These are phyloP conservation scores for Psilocybe cyanescens DNA, from an alignment of 768 basidiomycete species.

Conservation along the genomic window DNA sequence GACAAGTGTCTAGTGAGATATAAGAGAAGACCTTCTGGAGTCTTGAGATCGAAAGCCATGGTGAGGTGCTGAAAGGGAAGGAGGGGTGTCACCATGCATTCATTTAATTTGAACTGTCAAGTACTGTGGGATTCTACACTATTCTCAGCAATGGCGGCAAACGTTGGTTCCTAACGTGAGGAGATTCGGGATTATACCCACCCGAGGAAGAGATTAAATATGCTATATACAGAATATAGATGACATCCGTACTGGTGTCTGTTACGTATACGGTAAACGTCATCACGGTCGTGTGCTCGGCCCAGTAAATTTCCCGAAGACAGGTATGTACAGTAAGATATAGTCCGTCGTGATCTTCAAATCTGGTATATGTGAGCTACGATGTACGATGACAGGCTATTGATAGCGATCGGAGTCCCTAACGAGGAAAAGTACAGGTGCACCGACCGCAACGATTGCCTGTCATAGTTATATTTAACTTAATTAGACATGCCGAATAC, in stretches of 20 bases:
- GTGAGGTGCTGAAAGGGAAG: background rate
- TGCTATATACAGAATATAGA: no score
- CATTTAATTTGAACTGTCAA: background rate
- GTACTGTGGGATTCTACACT: background rate
- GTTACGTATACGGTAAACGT: no score
- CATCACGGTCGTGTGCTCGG: no score
- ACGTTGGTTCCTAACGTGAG: no score
- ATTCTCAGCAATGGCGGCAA: no score
- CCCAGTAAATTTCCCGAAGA: no score
- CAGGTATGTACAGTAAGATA: no score
- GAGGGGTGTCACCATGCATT: background rate
- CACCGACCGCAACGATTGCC: slow-evolving; percentile 12
- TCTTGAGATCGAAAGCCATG: slow-evolving; percentile 8
- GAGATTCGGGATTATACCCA: no score
- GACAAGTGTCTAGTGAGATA: slow-evolving; percentile 8
- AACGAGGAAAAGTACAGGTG: slow-evolving; percentile 9
- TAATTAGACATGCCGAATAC: background rate
- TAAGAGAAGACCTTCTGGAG: slow-evolving; percentile 1
- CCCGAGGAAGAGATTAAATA: no score
- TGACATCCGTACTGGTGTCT: no score
- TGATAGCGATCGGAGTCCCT: slow-evolving; percentile 14
- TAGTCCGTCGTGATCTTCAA: no score
- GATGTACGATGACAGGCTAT: slow-evolving; percentile 5
- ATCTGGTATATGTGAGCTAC: background rate
- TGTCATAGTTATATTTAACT: background rate